Evolutionary conservation across 2,329 filamentous ascomycete species (phyloP).

Genomic region (Penicillium brasilianum): DNA sequence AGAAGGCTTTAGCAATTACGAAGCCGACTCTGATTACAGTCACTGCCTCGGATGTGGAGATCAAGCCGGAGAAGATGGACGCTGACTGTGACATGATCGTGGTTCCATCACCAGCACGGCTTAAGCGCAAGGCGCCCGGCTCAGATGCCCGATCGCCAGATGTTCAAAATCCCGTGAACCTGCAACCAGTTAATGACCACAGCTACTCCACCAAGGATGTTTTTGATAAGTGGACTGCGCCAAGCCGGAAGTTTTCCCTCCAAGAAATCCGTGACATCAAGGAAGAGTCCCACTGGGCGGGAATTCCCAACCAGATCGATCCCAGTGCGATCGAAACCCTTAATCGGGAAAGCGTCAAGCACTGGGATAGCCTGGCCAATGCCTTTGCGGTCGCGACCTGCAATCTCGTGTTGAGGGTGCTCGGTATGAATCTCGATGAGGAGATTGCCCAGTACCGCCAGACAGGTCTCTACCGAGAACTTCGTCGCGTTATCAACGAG

Average conservation of each 20-base stretch:
- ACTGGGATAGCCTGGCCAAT: constrained; percentile 62
- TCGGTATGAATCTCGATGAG: constrained; percentile 54
- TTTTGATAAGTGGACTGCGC: constrained; percentile 30
- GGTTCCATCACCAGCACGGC: constrained; percentile 1
- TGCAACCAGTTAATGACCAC: neutral
- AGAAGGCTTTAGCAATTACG: constrained; percentile 52
- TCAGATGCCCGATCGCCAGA: constrained; percentile 10
- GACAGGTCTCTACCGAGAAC: constrained; percentile 41
- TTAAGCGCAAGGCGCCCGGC: constrained; percentile 29
- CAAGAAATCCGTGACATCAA: constrained; percentile 61
- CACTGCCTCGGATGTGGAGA: constrained; percentile 39
- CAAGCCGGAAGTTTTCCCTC: constrained; percentile 35
- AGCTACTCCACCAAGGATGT: constrained; percentile 22
- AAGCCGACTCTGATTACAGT: constrained; percentile 41
- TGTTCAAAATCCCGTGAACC: neutral
- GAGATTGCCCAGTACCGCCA: constrained; percentile 43
- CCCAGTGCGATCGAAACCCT: constrained; percentile 65
- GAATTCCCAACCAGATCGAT: constrained; percentile 64
- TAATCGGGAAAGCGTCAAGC: constrained; percentile 60
- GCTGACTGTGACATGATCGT: constrained; percentile 35
- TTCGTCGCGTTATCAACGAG: constrained; percentile 48
- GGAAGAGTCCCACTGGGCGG: constrained; percentile 58
- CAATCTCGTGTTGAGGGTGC: constrained; percentile 35
- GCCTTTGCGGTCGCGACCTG: constrained; percentile 43
- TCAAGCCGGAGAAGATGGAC: constrained; percentile 41